Evolutionary conservation across 2,329 filamentous ascomycete species (phyloP), one percentile per base, ranked within the genome.

Genomic region (Apiospora koreana): DNA sequence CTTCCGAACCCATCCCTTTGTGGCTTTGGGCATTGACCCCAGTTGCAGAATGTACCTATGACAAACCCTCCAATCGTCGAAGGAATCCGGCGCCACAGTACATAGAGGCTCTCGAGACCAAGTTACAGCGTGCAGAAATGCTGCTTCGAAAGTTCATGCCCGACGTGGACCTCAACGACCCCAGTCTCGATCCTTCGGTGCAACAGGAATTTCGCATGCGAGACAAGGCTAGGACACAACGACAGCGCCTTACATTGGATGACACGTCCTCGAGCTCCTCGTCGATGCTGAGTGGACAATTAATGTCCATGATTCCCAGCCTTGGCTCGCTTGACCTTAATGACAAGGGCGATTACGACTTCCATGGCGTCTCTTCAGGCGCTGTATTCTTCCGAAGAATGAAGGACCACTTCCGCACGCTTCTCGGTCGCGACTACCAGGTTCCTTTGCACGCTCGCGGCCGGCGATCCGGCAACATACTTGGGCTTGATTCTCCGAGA

Each of bases 231-330:
- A 83, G 87, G 70, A 76, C 81, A 7, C 83, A 86, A 69, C 80
- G 79, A 66, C 80, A 45, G 10, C 66, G 66, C 25, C 43, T 38
- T 10, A 31, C 86, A 72, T 72, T 83, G 67, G 83, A 81, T 58
- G 76, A 77, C 25, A 81, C 82, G 41, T 78, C 77, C 43, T 69
- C 77, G 68, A 78, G 68, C 68, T 75, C 78, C 73, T 68, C 76
- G 73, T 72, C 38, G 81, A 83, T 64, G 86, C 87, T 41, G 87
- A 91, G 95, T 74, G 89, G 89, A 14, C 89, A 95, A 73, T 85
- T 99, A 35, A 91, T 95, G 78, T 97, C 95, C 38, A 98, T 99
- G 95, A 94, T 98, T 70, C 93, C 95, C 78, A 93, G 93, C 54
- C 94, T 95, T 2, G 96, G 95, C 45, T 93, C 95, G 78, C 86